A percentile compares a stretch with the other conserved stretches of the same genome.
Evolutionary conservation across 2,329 filamentous ascomycete genomes (phyloP).

Genomic region (Fusarium sp.): DNA sequence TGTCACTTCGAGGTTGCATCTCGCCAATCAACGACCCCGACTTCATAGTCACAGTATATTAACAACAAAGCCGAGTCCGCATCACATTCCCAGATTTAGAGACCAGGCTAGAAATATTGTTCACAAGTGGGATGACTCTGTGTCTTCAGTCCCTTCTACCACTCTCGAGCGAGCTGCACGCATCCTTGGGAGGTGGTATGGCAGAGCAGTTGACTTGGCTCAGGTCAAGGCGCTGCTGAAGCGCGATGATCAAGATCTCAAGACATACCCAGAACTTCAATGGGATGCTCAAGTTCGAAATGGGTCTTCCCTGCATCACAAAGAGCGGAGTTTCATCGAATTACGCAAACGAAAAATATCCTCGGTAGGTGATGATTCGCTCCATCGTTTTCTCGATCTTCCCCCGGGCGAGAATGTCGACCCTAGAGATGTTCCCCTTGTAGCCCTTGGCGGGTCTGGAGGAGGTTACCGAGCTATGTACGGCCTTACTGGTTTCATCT

Average conservation of each 20-base stretch:
- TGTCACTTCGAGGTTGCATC: conserved; percentile 28
- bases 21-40: neutral
- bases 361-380: conserved; percentile 13
- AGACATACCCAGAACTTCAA: conserved; percentile 32
- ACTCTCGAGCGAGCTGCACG: neutral
- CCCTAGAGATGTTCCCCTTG: conserved; percentile 33
- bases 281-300: conserved; percentile 38
- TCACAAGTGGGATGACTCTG: rapidly evolving
- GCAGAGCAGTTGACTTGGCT: conserved; percentile 28
- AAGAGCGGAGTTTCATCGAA: conserved; percentile 29
- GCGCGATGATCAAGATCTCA: conserved; percentile 25
- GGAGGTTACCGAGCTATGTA: conserved; percentile 44
- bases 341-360: conserved; percentile 30
- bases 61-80: neutral
- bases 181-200: conserved; percentile 31
- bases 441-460: conserved; percentile 39
- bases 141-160: too few species aligned
- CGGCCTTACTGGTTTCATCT: conserved; percentile 38
- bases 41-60: neutral
- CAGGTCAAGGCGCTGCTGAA: conserved; percentile 22
- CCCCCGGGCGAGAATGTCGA: conserved; percentile 21
- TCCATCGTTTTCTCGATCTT: conserved; percentile 27
- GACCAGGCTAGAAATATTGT: rapidly evolving
- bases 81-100: rapidly evolving
- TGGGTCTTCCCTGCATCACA: conserved; percentile 16